Conservation (phyloP, 1,139 yeast species). For the Debaryomycetaceae sp. region DNA sequence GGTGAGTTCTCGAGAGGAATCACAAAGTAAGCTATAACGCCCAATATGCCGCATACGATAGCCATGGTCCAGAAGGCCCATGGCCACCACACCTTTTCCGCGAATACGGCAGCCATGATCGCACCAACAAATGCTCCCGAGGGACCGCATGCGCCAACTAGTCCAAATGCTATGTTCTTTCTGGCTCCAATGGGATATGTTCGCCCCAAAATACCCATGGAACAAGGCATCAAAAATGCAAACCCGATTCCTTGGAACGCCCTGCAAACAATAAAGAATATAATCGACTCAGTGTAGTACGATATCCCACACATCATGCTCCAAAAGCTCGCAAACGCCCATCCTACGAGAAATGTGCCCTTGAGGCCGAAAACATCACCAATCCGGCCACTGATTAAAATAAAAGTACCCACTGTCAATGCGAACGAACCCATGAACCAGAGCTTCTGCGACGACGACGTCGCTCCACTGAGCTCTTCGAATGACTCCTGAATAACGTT, state of each 20-base stretch:
- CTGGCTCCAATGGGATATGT: constrained; percentile 45
- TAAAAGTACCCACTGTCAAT: constrained; percentile 53
- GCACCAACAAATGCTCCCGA: constrained; percentile 51
- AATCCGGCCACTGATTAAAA: constrained; percentile 47
- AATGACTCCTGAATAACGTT: constrained; percentile 32
- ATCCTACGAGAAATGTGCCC: constrained; percentile 39
- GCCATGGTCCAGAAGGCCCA: constrained; percentile 51
- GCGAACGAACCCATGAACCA: constrained; percentile 63
- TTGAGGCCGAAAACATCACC: constrained; percentile 56
- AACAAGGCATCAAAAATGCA: constrained; percentile 52
- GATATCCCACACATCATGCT: constrained; percentile 48
- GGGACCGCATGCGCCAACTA: constrained; percentile 55
- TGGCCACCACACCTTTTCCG: constrained; percentile 46
- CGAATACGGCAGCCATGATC: constrained; percentile 46
- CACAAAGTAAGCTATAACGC: constrained; percentile 22
- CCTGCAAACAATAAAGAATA: constrained; percentile 48
- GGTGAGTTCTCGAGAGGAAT: constrained; percentile 28
- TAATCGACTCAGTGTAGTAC: constrained; percentile 37
- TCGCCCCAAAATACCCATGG: constrained; percentile 49
- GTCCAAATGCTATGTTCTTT: constrained; percentile 49
- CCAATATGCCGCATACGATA: constrained; percentile 30
- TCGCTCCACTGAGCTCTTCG: constrained; percentile 9
- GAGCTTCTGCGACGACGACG: constrained; percentile 26
- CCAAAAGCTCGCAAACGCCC: constrained; percentile 43
- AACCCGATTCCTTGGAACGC: constrained; percentile 57